Evolutionary conservation across 805 yeast species (phyloP), one percentile per base, ranked within the genome.

Genomic region (Nadsonia fulvescens): DNA sequence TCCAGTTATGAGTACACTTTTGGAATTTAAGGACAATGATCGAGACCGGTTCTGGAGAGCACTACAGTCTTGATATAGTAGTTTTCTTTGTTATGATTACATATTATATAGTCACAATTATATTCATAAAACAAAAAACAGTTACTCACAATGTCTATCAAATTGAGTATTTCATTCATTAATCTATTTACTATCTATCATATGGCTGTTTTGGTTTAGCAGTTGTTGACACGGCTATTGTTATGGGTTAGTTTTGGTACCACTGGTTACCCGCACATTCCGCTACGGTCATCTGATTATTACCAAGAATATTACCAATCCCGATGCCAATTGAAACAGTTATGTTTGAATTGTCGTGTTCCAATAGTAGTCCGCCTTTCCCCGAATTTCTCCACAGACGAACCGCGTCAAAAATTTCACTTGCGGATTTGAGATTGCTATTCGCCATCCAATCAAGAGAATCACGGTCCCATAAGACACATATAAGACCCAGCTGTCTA

Each of bases 391-490:
- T 47, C 75, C 86, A 81, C 5, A 40, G 39, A 3, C 41, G 43
- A 3, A 77, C 69, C 19, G 74, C 81, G 3, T 44, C 43, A 22
- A 61, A 51, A 19, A 83, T 68, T 21, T 63, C 63, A 2, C 45
- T 43, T 29, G 64, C 68, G 1, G 68, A 58, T 36, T 63, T 61
- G 12, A 63, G 58, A 12, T 56, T 56, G 2, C 60, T 56, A 19
- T 65, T 56, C 43, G 82, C 51, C 44, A 68, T 67, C 96, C 96
- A 86, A 49, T 86, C 96, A 51, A 72, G 71, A 0, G 93, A 68
- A 49, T 86, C 96, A 40, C 63, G 66, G 44, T 81, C 89, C 98
- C 96, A 86, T 17, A 86, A 50, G 14, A 76, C 94, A 4, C 77
- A 68, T 40, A 73, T 81, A 61, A 86, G 63, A 1, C 94, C 93